Evolutionary conservation across 202 grass and related monocot genomes (phyloP).

Genomic region (Miscanthus sacchariflorus): DNA sequence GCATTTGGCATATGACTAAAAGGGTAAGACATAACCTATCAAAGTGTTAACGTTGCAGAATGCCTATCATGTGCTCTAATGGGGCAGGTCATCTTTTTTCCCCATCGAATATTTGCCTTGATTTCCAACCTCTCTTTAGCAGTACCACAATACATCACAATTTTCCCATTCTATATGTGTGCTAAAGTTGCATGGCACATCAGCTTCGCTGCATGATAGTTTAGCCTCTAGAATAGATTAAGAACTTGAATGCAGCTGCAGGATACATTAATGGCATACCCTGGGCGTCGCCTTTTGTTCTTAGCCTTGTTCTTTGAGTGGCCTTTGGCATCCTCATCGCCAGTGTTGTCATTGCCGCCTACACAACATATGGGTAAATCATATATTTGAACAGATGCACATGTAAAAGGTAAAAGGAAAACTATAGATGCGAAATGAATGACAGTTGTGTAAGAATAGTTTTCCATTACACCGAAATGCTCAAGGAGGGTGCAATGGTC

Average conservation of each 20-base stretch:
- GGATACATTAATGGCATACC: conserved; percentile 53
- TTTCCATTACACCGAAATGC: neutral
- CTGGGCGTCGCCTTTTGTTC: conserved; percentile 71
- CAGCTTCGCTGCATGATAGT: conserved; percentile 10
- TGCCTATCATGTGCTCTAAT: conserved; percentile 6
- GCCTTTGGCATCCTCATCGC: conserved; percentile 72
- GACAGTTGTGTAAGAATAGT: neutral
- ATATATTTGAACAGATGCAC: conserved; percentile 28
- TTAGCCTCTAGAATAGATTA: conserved; percentile 29
- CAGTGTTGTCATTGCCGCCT: conserved; percentile 67
- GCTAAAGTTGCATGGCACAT: conserved; percentile 1
- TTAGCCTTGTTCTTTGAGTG: conserved; percentile 81
- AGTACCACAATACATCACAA: conserved; percentile 14
- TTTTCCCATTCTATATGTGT: conserved; percentile 6
- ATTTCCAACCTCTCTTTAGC: conserved; percentile 8
- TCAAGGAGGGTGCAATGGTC: neutral
- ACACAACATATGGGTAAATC: conserved; percentile 39
- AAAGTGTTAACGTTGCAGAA: neutral
- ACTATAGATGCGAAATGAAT: conserved; percentile 22
- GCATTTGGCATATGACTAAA: conserved; percentile 1
- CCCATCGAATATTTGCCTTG: neutral
- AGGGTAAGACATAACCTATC: neutral
- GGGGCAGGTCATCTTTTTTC: neutral
- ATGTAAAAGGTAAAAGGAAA: conserved; percentile 32
- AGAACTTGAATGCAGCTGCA: neutral